These are phyloP conservation scores for Boletales sp. DNA, from an alignment of 768 basidiomycete species.

Conservation along the genomic window DNA sequence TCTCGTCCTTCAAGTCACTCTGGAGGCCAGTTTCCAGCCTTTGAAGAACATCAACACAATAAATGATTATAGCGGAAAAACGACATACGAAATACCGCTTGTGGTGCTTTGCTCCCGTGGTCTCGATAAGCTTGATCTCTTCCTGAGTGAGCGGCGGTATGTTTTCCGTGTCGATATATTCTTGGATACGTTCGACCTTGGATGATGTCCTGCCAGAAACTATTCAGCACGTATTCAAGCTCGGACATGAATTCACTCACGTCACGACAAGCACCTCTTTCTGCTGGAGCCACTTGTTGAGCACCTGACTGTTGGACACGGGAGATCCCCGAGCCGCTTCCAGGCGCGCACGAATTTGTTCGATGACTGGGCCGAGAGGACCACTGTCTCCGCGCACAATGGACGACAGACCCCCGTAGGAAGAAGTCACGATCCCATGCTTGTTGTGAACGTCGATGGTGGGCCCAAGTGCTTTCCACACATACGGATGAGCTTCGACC, in stretches of 20 bases:
- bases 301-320: slow-evolving; percentile 29
- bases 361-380: slow-evolving; percentile 37
- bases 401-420: slow-evolving; percentile 41
- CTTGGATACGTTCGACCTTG: slow-evolving; percentile 30
- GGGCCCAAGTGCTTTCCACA: slow-evolving; percentile 40
- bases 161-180: slow-evolving; percentile 30
- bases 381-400: slow-evolving; percentile 35
- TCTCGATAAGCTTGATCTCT: slow-evolving; percentile 25
- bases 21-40: slow-evolving; percentile 16
- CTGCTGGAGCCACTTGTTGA: slow-evolving; percentile 29
- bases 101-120: slow-evolving; percentile 21
- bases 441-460: slow-evolving; percentile 33
- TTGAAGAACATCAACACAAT: slow-evolving; percentile 1
- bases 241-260: slow-evolving; percentile 12
- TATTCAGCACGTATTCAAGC: background rate
- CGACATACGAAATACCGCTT: slow-evolving; percentile 26
- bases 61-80: background rate
- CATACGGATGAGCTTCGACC: slow-evolving; percentile 55
- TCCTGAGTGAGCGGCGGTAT: slow-evolving; percentile 25
- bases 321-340: slow-evolving; percentile 21
- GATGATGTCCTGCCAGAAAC: slow-evolving; percentile 28
- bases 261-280: slow-evolving; percentile 30
- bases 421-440: slow-evolving; percentile 37
- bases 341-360: slow-evolving; percentile 30
- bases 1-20: slow-evolving; percentile 7